phyloP scores from a whole-genome alignment of 208 protist genomes.

The Leishmania tropica region DNA sequence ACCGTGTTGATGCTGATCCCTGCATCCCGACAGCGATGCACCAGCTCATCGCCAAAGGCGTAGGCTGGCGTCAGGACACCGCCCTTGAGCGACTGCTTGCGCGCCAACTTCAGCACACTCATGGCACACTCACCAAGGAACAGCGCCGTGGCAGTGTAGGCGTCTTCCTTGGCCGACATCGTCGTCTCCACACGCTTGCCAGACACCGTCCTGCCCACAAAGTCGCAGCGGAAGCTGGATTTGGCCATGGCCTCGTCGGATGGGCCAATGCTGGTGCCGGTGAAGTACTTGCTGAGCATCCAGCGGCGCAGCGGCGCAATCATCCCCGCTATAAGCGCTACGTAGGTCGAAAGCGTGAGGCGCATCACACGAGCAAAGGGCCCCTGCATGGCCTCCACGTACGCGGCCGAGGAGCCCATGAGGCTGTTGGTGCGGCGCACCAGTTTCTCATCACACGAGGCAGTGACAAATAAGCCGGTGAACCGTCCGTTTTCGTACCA shows the following conservation, averaged over 20 bases:
- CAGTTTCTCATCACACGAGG: slow-evolving; percentile 69
- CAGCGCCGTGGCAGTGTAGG: slow-evolving; percentile 74
- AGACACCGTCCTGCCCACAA: slow-evolving; percentile 51
- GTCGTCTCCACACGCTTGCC: slow-evolving; percentile 44
- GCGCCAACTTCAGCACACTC: slow-evolving; percentile 39
- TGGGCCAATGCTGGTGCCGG: slow-evolving; percentile 45
- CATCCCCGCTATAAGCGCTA: slow-evolving; percentile 24
- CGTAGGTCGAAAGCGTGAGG: slow-evolving; percentile 31
- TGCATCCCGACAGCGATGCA: slow-evolving; percentile 37
- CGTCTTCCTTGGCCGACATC: slow-evolving; percentile 46
- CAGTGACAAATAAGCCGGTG: slow-evolving; percentile 65
- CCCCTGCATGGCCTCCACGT: slow-evolving; percentile 58
- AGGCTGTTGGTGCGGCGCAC: slow-evolving; percentile 88
- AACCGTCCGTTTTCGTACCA: slow-evolving; percentile 67
- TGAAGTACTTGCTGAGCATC: slow-evolving; percentile 37
- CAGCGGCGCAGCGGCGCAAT: slow-evolving; percentile 53
- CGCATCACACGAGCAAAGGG: slow-evolving; percentile 30
- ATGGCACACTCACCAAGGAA: slow-evolving; percentile 71
- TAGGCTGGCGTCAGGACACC: slow-evolving; percentile 71
- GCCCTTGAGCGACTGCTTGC: slow-evolving; percentile 38
- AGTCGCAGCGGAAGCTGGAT: slow-evolving; percentile 51
- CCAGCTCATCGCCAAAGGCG: slow-evolving; percentile 70
- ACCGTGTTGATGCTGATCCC: slow-evolving; percentile 42
- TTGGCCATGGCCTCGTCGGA: slow-evolving; percentile 40
- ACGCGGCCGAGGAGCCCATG: slow-evolving; percentile 46